Base-by-base conservation (phyloP, 2,329 filamentous ascomycete genomes). In the Pseudocercospora fuligena region DNA sequence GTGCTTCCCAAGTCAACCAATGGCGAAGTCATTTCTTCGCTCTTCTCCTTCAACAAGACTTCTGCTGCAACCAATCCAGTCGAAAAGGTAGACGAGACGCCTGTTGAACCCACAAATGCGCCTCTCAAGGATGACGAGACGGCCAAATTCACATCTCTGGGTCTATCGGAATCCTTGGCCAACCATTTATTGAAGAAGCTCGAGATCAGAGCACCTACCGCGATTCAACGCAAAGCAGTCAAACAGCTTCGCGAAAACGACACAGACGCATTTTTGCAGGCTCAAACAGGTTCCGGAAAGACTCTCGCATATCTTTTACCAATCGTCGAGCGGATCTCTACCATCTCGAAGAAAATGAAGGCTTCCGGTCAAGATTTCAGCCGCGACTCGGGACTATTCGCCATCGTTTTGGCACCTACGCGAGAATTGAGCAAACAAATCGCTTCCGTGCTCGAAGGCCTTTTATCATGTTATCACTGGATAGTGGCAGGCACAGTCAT, bases 241-340 rank as follows among this genome's bases (percentile, higher is more conserved):
- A 86, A 91, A 49, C 90, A 95, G 73, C 82, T 99, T 68, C 80
- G 97, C 53, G 89, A 89, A 49, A 90, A 91, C 61, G 91, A 97
- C 73, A 89, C 88, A 54, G 95, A 99, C 82, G 94, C 94, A 1
- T 99, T 99, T 74, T 90, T 99, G 36, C 95, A 98, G 78, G 96
- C 95, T 2, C 91, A 99, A 81, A 99, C 95, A 0, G 95, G 95
- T 72, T 99, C 95, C 0, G 95, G 95, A 81, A 99, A 99, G 82
- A 99, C 95, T 0, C 82, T 99, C 67, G 92, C 95, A n/a, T 99
- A 99, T 78, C 85, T 99, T 4, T 82, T 99, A 6, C 95, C 95
- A 1, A 91, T 99, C 56, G 89, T 99, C 23, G 92, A 99, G 77
- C 87, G 93, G 25, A 90, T 99, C 21, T 88, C 97, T 79, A 86